Evolutionary conservation across 176 grass and related monocot genomes (phyloP).

Genomic region (Eleusine indica): DNA sequence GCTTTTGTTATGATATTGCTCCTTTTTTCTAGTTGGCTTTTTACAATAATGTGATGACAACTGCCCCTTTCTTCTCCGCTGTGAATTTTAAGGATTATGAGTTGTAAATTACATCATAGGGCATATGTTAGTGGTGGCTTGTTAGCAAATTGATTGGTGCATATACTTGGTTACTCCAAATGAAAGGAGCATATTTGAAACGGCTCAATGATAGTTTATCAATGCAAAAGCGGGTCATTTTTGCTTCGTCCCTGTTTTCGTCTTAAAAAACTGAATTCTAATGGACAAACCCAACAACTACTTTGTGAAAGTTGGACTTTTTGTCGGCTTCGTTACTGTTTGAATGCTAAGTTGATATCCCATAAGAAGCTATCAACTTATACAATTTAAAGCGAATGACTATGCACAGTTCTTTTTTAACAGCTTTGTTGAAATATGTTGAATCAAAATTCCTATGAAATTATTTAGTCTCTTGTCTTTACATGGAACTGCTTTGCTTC

Average conservation of each 20-base stretch:
- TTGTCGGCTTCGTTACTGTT: not conserved
- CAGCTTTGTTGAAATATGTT: not conserved
- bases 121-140: not conserved
- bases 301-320: not conserved
- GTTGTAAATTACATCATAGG: not conserved
- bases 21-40: not conserved
- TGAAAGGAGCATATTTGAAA: not conserved
- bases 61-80: not conserved
- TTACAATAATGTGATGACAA: not conserved
- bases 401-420: not conserved
- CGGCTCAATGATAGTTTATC: not conserved
- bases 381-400: not conserved
- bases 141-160: not conserved
- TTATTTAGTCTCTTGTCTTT: not conserved
- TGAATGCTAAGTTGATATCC: not conserved
- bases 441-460: not conserved
- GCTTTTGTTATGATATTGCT: not conserved
- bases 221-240: not conserved
- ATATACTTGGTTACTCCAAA: not conserved
- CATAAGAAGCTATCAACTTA: slow-evolving; percentile 10
- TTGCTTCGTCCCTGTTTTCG: slow-evolving; percentile 18
- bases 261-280: not conserved
- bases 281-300: not conserved
- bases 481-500: not conserved
- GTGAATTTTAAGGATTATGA: slow-evolving; percentile 26